Evolutionary conservation across 129 eudicot genomes (phyloP).

Genomic region (Chrysanthemum seticuspe): DNA sequence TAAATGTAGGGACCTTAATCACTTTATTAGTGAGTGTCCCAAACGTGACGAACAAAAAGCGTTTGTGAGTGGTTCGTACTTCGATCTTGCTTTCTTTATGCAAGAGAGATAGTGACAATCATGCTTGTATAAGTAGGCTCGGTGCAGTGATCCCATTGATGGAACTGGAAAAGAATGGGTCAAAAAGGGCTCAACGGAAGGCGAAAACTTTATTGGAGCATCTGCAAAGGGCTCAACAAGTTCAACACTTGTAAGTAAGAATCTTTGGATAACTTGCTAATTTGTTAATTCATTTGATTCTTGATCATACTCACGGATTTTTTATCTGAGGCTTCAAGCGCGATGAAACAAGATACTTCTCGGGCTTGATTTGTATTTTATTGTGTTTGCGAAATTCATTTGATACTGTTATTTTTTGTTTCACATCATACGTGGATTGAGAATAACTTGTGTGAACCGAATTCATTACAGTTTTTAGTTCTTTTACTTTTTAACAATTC

Average conservation of each 20-base stretch:
- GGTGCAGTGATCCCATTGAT: slow-evolving; percentile 71
- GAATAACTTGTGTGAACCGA: slow-evolving; percentile 29
- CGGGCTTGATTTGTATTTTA: slow-evolving; percentile 18
- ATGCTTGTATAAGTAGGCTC: slow-evolving; percentile 70
- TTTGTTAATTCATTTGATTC: slow-evolving; percentile 36
- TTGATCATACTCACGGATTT: slow-evolving; percentile 28
- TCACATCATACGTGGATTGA: slow-evolving; percentile 34
- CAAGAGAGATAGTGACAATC: slow-evolving; percentile 76
- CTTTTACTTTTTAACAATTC: too few species aligned
- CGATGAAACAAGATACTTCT: slow-evolving; percentile 23
- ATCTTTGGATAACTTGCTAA: slow-evolving; percentile 16
- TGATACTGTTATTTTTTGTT: slow-evolving; percentile 33
- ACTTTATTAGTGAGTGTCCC: too few species aligned
- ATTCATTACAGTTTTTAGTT: background rate
- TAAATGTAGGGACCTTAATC: too few species aligned
- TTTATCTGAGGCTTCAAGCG: slow-evolving; percentile 18
- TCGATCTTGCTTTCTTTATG: slow-evolving; percentile 78
- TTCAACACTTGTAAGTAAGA: slow-evolving; percentile 15
- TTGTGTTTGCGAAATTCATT: slow-evolving; percentile 24
- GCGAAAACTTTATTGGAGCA: slow-evolving; percentile 73
- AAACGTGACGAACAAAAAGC: too few species aligned
- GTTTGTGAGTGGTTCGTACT: slow-evolving; percentile 5
- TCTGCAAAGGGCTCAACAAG: slow-evolving; percentile 44
- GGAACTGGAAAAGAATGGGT: slow-evolving; percentile 56
- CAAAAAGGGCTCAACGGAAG: slow-evolving; percentile 78